Base-by-base conservation (phyloP, 352 stramenopile species). In the Pythium sukuiense region DNA sequence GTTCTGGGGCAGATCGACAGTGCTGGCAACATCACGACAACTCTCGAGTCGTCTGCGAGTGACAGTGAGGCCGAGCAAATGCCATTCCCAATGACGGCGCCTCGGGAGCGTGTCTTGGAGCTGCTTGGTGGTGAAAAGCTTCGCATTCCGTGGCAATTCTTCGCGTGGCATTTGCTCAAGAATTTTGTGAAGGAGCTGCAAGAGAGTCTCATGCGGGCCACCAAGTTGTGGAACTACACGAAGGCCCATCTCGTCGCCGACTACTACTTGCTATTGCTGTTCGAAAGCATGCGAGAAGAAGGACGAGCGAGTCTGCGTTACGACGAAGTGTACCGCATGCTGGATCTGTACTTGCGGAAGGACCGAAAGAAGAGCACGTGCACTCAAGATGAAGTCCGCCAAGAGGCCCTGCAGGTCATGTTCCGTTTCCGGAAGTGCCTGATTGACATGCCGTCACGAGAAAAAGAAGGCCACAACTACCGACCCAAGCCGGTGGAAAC, bases 381-480 rank as follows among this genome's bases (percentile, higher is more conserved):
- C 27, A 89, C 82, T 2, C 85, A 93, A 71, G 75, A 72, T 0
- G 82, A 94, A 71, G 86, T 96, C 45, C 80, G 78, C 8, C 75
- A 84, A 9, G 87, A 94, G 68, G 79, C 87, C 12, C 65, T 93
- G 30, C 79, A 93, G n/a, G 83, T 96, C 53, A 95, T 95, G 87
- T 95, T 91, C 53, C 86, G 87, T 20, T 96, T 96, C 81, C 83
- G 85, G 14, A 92, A 90, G 61, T 93, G 83, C 61, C 71, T 96
- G 13, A 96, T 94, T 20, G 87, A 95, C 56, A 96, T 96, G 87
- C 87, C 87, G 39, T 95, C 86, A 45, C 84, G 87, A 58, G 87
- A 96, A 61, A 93, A 95, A 39, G 87, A 96, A 70, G 87, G 87
- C 4, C 86, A 96, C 69, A 92, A 96, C 55, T 96, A 96, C 59